Percentiles rank a stretch among this genome's conserved stretches.
Evolutionary conservation across 805 yeast species (phyloP).

Genomic region (Metschnikowia noctiluminum): DNA sequence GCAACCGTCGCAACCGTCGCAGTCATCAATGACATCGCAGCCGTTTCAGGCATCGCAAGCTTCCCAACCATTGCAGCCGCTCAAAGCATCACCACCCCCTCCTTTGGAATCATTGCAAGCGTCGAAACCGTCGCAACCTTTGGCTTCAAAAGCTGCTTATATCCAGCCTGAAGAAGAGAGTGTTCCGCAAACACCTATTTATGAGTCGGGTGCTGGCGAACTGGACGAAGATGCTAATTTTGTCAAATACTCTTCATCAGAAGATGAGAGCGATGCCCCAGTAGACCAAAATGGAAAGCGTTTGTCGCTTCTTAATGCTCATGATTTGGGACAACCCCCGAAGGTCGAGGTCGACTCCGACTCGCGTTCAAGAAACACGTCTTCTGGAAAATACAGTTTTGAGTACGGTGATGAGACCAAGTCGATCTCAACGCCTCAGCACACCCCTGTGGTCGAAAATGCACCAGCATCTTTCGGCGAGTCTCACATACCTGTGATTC

Average conservation of each 20-base stretch:
- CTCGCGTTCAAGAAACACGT: constrained; percentile 14
- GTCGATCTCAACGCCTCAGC: constrained; percentile 29
- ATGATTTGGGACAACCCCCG: constrained; percentile 27
- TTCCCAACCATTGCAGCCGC: no score
- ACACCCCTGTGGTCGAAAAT: constrained; percentile 10
- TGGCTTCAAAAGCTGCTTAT: no score
- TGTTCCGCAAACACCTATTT: neutral
- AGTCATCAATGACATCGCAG: neutral
- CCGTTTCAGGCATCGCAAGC: no score
- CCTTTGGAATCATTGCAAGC: constrained; percentile 3
- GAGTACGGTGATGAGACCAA: constrained; percentile 40
- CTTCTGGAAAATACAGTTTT: constrained; percentile 32
- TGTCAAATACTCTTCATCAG: constrained; percentile 31
- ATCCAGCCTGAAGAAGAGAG: neutral
- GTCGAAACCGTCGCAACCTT: constrained; percentile 6
- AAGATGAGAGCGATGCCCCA: constrained; percentile 30
- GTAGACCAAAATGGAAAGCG: constrained; percentile 21
- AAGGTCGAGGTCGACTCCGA: constrained; percentile 16
- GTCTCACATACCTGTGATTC: neutral
- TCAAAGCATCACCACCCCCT: no score
- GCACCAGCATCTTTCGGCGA: constrained; percentile 4
- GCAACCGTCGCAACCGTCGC: constrained; percentile 9
- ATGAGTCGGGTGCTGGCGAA: constrained; percentile 24
- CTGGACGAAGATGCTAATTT: constrained; percentile 30
- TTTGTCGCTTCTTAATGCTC: constrained; percentile 32